phyloP scores from a whole-genome alignment of 352 stramenopile species.

The Aphanomyces astaci region DNA sequence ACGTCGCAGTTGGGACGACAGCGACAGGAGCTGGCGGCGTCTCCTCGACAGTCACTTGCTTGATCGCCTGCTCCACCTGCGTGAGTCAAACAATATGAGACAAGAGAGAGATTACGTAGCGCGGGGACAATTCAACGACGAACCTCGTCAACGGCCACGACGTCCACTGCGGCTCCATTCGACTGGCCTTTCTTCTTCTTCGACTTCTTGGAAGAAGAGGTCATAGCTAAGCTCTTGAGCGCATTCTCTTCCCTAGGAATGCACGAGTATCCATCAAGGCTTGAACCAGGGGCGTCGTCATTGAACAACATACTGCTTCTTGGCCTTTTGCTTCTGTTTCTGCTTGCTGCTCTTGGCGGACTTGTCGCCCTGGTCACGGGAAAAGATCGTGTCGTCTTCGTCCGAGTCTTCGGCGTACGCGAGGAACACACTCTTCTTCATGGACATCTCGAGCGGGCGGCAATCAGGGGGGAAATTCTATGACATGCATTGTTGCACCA shows the following conservation, averaged over 20 bases:
- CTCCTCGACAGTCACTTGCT: neutral
- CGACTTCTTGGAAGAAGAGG: constrained; percentile 17
- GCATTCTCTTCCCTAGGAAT: constrained; percentile 11
- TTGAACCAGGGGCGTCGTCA: too few relatives aligned
- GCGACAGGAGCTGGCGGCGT: neutral
- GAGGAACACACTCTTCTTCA: constrained; percentile 24
- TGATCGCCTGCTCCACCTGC: neutral
- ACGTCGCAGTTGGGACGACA: neutral
- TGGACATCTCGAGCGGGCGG: neutral
- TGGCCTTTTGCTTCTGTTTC: constrained; percentile 23
- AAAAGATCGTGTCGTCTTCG: neutral
- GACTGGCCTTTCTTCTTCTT: constrained; percentile 21
- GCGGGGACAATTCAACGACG: neutral
- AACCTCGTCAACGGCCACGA: neutral
- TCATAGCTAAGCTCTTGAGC: constrained; percentile 21
- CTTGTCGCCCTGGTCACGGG: neutral
- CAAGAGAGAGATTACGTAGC: neutral
- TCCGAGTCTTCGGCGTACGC: constrained; percentile 21
- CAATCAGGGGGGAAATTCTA: neutral
- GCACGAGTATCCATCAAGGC: neutral
- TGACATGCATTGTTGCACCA: constrained; percentile 20
- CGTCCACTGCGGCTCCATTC: neutral
- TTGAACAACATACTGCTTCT: constrained; percentile 23
- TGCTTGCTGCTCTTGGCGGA: constrained; percentile 20
- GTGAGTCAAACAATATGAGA: neutral